Evolutionary conservation across 768 basidiomycete genomes (phyloP).

Genomic region (Boletus sp.): DNA sequence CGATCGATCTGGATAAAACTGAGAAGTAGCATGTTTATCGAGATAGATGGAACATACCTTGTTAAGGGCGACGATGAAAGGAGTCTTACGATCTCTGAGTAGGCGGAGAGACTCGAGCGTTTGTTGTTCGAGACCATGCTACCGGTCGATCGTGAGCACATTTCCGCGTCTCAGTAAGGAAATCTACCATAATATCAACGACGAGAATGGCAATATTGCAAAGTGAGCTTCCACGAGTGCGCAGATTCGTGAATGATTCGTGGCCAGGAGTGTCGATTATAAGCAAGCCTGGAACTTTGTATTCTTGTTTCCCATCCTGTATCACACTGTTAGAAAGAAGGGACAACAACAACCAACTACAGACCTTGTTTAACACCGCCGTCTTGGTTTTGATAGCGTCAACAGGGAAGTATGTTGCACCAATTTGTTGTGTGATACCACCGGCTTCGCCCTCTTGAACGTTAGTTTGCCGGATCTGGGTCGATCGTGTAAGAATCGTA

Average conservation of each 20-base stretch:
- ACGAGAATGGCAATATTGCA: conserved; percentile 99
- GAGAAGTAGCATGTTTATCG: conserved; percentile 6
- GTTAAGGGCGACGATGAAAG: conserved; percentile 98
- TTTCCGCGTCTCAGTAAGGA: background rate
- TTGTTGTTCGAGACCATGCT: conserved; percentile 98
- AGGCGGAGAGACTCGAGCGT: conserved; percentile 94
- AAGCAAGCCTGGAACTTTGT: conserved; percentile 94
- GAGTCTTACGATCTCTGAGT: conserved; percentile 89
- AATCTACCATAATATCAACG: conserved; percentile 89
- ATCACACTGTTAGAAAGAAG: conserved; percentile 7
- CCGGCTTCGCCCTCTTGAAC: conserved; percentile 99
- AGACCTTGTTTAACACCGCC: conserved; percentile 82
- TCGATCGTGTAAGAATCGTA: conserved; percentile 2
- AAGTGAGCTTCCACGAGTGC: conserved; percentile 90
- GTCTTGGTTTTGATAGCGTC: conserved; percentile 95
- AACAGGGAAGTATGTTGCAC: conserved; percentile 98
- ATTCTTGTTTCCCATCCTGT: conserved; percentile 79
- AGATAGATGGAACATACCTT: conserved; percentile 51
- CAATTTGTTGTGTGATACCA: conserved; percentile 99
- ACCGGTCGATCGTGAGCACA: conserved; percentile 6
- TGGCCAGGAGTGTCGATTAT: conserved; percentile 98
- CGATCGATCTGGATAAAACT: conserved; percentile 76
- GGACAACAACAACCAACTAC: conserved; percentile 7
- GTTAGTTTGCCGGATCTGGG: conserved; percentile 97
- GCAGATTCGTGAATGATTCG: conserved; percentile 97